phyloP scores from a whole-genome alignment of 2,329 filamentous ascomycete species.

The Ascochyta lentis region DNA sequence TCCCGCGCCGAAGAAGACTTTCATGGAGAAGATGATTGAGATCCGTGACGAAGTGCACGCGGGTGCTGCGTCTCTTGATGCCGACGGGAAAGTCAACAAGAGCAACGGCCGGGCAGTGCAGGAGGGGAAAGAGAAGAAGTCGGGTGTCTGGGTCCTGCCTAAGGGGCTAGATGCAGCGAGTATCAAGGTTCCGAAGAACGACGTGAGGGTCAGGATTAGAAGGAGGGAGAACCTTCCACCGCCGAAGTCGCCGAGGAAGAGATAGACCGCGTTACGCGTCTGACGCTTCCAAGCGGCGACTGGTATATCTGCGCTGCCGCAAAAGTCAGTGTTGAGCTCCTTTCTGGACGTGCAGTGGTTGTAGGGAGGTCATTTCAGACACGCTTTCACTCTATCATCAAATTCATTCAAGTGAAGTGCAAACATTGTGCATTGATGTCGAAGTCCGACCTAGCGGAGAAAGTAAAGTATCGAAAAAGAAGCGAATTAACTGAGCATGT shows the following conservation, averaged over 20 bases:
- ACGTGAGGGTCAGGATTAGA: conserved; percentile 63
- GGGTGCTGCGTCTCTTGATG: conserved; percentile 31
- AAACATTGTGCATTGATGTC: conserved; percentile 3
- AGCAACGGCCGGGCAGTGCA: conserved; percentile 8
- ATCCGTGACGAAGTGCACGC: conserved; percentile 40
- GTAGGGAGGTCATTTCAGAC: too few relatives aligned
- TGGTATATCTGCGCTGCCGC: not conserved
- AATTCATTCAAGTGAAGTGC: not conserved
- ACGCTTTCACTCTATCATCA: not conserved
- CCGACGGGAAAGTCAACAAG: conserved; percentile 8
- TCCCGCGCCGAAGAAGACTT: conserved; percentile 42
- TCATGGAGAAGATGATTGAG: conserved; percentile 43
- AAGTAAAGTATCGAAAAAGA: conserved; percentile 7
- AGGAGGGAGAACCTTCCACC: conserved; percentile 36
- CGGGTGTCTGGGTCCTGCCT: conserved; percentile 59
- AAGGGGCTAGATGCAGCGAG: conserved; percentile 54
- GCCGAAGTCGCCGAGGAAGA: conserved; percentile 15
- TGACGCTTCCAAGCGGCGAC: not conserved
- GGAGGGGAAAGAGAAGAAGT: conserved; percentile 23
- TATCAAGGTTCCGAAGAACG: conserved; percentile 59
- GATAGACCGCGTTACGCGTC: not conserved
- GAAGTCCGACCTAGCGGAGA: conserved; percentile 4
- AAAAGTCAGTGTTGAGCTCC: not conserved
- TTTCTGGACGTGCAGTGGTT: too few relatives aligned
- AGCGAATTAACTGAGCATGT: conserved; percentile 6